These are phyloP conservation scores for Leonotis leonurus DNA, from an alignment of 257 asterid genomes.

Conservation along the genomic window DNA sequence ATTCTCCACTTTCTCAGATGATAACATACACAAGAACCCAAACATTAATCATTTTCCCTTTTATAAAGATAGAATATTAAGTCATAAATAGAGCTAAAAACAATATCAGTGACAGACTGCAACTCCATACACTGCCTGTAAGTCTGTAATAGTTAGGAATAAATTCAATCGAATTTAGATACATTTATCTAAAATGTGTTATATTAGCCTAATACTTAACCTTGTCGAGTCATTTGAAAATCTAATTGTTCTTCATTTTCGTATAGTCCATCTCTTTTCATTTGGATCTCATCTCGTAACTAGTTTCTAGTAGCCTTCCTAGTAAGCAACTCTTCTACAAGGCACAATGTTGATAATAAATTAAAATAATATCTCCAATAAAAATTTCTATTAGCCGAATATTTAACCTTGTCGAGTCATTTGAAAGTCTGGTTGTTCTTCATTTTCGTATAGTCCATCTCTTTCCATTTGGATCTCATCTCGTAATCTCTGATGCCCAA, in stretches of 20 bases:
- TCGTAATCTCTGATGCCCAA: neutral
- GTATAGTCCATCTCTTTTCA: neutral
- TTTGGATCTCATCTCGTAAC: neutral
- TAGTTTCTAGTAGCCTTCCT: neutral
- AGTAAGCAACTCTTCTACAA: neutral
- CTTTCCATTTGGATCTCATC: neutral
- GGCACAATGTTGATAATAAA: neutral
- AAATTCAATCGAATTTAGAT: neutral
- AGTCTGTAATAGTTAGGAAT: neutral
- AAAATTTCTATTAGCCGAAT: neutral
- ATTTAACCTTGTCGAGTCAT: neutral
- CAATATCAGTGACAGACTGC: neutral
- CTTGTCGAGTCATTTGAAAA: neutral
- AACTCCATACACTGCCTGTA: neutral
- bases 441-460: too few relatives aligned
- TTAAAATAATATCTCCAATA: neutral
- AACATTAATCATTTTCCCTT: too few relatives aligned
- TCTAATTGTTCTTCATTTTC: neutral
- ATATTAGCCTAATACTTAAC: too few relatives aligned
- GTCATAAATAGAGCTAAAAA: neutral
- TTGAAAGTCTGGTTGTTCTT: neutral
- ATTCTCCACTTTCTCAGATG: too few relatives aligned
- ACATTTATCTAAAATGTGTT: neutral
- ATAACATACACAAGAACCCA: too few relatives aligned
- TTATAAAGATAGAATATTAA: neutral